A percentile compares a stretch with the other conserved stretches of the same genome.
These are phyloP conservation scores for Neospermospora avenae DNA, from an alignment of 2,329 filamentous ascomycete genomes.

Conservation along the genomic window DNA sequence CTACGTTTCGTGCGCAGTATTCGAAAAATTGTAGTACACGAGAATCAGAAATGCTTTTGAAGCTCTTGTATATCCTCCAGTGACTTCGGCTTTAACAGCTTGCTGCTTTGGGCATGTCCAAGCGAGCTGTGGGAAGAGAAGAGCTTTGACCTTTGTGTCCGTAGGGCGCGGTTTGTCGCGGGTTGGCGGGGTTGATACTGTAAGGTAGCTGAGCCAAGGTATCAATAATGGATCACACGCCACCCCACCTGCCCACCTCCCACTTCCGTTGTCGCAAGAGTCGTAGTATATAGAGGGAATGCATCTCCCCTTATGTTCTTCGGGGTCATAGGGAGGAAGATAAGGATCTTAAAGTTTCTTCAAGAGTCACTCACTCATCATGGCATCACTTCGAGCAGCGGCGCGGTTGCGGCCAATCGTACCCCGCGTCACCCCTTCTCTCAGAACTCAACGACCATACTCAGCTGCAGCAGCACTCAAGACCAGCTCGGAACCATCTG, in stretches of 20 bases:
- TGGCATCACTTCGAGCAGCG: slow-evolving; percentile 34
- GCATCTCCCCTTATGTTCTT: not conserved
- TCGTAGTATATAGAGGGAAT: not conserved
- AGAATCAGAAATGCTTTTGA: too few species aligned
- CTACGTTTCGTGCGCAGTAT: too few species aligned
- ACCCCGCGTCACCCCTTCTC: slow-evolving; percentile 13
- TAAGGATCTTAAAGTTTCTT: not conserved
- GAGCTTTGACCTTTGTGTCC: too few species aligned
- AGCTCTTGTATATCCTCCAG: too few species aligned
- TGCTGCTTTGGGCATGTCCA: not conserved
- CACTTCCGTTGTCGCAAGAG: not conserved
- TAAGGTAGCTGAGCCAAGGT: not conserved
- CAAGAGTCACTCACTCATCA: slow-evolving; percentile 8
- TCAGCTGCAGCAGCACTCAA: slow-evolving; percentile 23
- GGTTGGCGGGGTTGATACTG: too few species aligned
- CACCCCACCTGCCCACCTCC: not conserved
- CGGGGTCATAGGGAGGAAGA: not conserved
- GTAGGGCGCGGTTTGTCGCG: slow-evolving; percentile 4
- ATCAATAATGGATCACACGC: not conserved
- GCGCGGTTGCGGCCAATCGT: slow-evolving; percentile 30
- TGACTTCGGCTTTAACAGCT: too few species aligned
- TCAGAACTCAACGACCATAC: slow-evolving; percentile 21
- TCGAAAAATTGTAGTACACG: too few species aligned
- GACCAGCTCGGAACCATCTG: slow-evolving; percentile 18
- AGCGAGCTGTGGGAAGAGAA: not conserved